These are phyloP conservation scores for Cercospora zeae-maydis DNA, from an alignment of 2,329 filamentous ascomycete genomes.

Conservation along the genomic window DNA sequence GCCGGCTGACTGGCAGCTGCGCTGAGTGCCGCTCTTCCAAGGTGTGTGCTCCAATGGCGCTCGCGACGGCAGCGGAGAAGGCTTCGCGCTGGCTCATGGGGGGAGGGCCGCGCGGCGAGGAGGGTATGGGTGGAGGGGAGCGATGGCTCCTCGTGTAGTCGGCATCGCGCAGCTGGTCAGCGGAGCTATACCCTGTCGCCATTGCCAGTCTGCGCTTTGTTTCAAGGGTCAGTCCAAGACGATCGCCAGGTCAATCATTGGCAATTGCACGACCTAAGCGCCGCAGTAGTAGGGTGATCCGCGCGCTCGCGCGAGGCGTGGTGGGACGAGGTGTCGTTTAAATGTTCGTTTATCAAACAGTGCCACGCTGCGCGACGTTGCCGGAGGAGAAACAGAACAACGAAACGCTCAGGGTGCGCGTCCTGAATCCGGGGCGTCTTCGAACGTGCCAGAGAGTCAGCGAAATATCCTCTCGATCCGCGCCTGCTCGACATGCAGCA, in stretches of 20 bases:
- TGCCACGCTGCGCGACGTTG: not conserved
- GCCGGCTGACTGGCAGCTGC: slow-evolving; percentile 2
- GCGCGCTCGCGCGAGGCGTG: slow-evolving; percentile 4
- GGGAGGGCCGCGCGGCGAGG: not conserved
- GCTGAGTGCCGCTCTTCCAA: not conserved
- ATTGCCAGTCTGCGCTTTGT: slow-evolving; percentile 13
- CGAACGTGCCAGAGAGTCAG: slow-evolving; percentile 1
- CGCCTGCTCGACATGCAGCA: not conserved
- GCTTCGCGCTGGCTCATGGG: not conserved
- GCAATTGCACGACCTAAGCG: slow-evolving; percentile 4
- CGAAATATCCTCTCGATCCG: not conserved
- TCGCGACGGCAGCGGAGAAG: slow-evolving; percentile 12
- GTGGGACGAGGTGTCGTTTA: not conserved
- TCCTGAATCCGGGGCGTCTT: not conserved
- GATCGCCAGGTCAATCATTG: slow-evolving; percentile 2
- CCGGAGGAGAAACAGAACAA: not conserved
- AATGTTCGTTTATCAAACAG: not conserved
- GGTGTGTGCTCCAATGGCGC: not conserved
- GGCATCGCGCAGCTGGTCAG: slow-evolving; percentile 21
- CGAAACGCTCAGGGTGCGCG: not conserved
- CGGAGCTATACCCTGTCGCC: slow-evolving; percentile 25
- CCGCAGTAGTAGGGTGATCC: slow-evolving; percentile 1
- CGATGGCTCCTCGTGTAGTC: slow-evolving; percentile 28
- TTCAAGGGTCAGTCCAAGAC: slow-evolving; percentile 12
- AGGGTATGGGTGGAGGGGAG: slow-evolving; percentile 21